Evolutionary conservation across 2,329 filamentous ascomycete genomes (phyloP), one percentile per base, ranked within the genome.

Genomic region (Claviceps lovelessii): DNA sequence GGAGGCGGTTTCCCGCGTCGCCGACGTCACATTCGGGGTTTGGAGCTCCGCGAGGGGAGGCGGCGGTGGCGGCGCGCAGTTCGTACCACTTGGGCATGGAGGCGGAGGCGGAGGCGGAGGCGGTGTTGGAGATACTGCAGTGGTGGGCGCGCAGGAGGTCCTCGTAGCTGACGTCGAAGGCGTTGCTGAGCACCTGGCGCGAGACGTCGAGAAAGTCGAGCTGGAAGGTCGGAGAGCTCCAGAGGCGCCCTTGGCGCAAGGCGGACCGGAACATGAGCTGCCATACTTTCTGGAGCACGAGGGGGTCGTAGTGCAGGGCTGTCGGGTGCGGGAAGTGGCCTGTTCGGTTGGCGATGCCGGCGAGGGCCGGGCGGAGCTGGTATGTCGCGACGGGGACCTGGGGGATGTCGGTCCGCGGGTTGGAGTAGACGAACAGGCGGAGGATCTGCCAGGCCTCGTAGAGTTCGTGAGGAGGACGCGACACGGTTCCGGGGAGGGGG

Each of bases 161-260:
- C 1, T 54, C 56, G 62, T 76, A 75, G 5, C 67, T 49, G 0
- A 64, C 58, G n/a, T 68, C 66, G 59, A 77, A 77, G 6, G 65
- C 66, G 60, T 77, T 76, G 48, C 68, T 67, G 46, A 76, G 60
- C 15, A 77, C 70, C 61, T 78, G 75, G 1, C 75, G 68, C 2
- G 73, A 73, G 13, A 76, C 63, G 58, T 77, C 75, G n/a, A 74
- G 68, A 33, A 76, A 60, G 56, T 78, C 76, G 57, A 75, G 70
- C 29, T 65, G 64, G 59, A 72, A 77, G 0, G 71, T 64, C 33
- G 70, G 62, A 53, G 73, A 68, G 10, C 57, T 48, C 69, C 72
- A 76, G 1, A 78, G 65, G 0, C 44, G 42, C 0, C 63, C 56
- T 4, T 70, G 61, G 5, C 58, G 39, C 2, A 57, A 50, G 0